These are phyloP conservation scores for Allium sativum DNA, from an alignment of 106 monocot genomes.

Conservation along the genomic window DNA sequence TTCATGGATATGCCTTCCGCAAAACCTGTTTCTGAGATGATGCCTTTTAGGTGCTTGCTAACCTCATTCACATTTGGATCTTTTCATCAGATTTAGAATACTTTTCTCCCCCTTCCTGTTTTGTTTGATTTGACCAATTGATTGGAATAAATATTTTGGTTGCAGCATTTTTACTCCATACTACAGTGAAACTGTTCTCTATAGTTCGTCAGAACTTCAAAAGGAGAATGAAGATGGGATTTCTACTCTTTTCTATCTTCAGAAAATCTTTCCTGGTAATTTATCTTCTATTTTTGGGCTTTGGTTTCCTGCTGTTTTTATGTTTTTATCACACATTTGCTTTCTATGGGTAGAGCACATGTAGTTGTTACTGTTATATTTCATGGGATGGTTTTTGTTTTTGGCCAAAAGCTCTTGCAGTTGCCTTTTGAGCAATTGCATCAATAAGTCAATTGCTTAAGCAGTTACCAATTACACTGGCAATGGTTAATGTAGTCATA, in stretches of 20 bases:
- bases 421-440: no score
- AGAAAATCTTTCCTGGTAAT: conserved; percentile 96
- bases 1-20: conserved; percentile 93
- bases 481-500: no score
- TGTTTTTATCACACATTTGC: background rate
- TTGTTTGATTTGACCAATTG: background rate
- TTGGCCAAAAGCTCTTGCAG: no score
- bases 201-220: conserved; percentile 63
- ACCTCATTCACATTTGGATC: background rate
- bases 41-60: conserved; percentile 67
- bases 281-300: background rate
- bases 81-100: background rate
- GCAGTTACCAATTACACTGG: no score
- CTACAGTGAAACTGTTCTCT: conserved; percentile 93
- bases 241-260: conserved; percentile 93
- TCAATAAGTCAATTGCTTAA: no score
- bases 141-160: background rate
- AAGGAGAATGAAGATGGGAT: conserved; percentile 97
- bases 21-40: conserved; percentile 83
- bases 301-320: background rate
- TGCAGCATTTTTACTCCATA: conserved; percentile 96
- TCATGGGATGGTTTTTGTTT: no score
- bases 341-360: background rate
- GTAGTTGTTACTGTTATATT: no score
- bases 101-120: conserved; percentile 4